Conservation (phyloP, 2,329 filamentous ascomycete genomes). For the Endocalyx cinctus region DNA sequence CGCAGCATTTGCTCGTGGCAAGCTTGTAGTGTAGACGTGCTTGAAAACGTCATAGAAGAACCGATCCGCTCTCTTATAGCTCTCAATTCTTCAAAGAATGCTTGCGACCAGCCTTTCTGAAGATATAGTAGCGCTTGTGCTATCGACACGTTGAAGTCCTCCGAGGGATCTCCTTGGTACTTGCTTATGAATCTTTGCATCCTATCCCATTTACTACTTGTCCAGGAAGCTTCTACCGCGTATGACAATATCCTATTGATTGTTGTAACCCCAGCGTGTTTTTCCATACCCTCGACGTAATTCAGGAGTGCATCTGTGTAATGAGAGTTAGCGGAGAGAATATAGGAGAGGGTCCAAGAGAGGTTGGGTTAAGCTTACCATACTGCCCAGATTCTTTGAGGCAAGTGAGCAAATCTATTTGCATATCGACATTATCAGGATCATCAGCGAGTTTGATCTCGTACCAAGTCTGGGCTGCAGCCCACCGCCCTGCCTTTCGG, state of each 20-base stretch:
- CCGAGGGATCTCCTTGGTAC: conserved; percentile 46
- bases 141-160: conserved; percentile 79
- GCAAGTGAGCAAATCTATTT: conserved; percentile 80
- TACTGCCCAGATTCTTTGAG: conserved; percentile 94
- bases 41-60: conserved; percentile 68
- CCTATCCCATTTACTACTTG: conserved; percentile 74
- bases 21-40: conserved; percentile 74
- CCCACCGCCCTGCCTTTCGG: conserved; percentile 88
- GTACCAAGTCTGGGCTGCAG: conserved; percentile 95
- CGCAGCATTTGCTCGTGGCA: conserved; percentile 83
- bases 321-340: no score
- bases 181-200: conserved; percentile 62
- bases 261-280: conserved; percentile 43
- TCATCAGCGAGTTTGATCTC: conserved; percentile 80
- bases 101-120: conserved; percentile 42
- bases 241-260: conserved; percentile 69
- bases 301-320: conserved; percentile 77
- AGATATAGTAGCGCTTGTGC: conserved; percentile 63
- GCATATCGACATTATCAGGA: conserved; percentile 71
- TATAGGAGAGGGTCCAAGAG: neutral
- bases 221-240: conserved; percentile 89
- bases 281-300: conserved; percentile 71
- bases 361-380: conserved; percentile 47
- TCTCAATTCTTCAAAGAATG: conserved; percentile 55
- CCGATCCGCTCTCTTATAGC: conserved; percentile 66